These are phyloP conservation scores for Termitomyces sp. DNA, from an alignment of 768 basidiomycete species.

Conservation along the genomic window DNA sequence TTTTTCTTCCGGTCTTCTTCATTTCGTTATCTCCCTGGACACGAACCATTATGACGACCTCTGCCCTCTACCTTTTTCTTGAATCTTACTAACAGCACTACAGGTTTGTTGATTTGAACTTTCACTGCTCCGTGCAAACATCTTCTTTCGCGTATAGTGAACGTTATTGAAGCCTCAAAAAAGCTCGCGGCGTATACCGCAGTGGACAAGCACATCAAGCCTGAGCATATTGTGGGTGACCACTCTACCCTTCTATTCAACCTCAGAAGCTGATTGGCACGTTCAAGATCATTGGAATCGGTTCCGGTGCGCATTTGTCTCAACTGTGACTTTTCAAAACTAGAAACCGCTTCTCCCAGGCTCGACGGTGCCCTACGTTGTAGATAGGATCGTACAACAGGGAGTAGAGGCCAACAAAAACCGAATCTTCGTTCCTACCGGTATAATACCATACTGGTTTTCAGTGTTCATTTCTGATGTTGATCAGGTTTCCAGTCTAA, in stretches of 20 bases:
- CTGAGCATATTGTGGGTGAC: conserved; percentile 68
- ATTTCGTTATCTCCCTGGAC: not conserved
- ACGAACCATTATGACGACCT: not conserved
- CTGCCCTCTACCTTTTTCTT: not conserved
- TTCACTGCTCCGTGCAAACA: not conserved
- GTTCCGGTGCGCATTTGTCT: conserved; percentile 53
- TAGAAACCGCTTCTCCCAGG: conserved; percentile 33
- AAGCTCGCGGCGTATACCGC: conserved; percentile 89
- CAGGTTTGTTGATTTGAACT: not conserved
- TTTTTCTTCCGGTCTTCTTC: not conserved
- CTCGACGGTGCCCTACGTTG: conserved; percentile 94
- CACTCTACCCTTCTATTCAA: not conserved
- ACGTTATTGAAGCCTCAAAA: conserved; percentile 75
- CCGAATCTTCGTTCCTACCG: conserved; percentile 88
- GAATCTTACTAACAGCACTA: not conserved
- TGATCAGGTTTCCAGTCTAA: conserved; percentile 86
- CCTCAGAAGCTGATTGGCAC: not conserved
- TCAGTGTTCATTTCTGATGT: not conserved
- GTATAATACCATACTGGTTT: conserved; percentile 27
- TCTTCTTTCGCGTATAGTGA: conserved; percentile 17
- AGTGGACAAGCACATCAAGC: conserved; percentile 82
- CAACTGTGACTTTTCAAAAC: not conserved
- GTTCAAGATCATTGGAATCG: conserved; percentile 76
- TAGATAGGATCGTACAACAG: conserved; percentile 88
- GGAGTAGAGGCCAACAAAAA: conserved; percentile 68